Percentiles rank a stretch among this genome's conserved stretches.
phyloP scores from a whole-genome alignment of 1,139 yeast genomes.

The Taphrina populina region DNA sequence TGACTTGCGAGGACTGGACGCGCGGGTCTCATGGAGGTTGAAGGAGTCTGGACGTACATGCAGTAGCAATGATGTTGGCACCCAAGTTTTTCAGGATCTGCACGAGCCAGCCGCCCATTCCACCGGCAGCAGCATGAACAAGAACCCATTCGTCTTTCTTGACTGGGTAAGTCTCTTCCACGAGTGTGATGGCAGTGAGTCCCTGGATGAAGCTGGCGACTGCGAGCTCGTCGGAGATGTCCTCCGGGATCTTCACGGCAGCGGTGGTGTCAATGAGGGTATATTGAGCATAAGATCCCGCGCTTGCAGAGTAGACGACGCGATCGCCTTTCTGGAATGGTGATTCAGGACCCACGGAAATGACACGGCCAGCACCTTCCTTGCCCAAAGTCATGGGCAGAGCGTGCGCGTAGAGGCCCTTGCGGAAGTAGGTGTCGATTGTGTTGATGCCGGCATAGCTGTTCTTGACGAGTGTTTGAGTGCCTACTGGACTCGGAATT shows the following conservation, averaged over 20 bases:
- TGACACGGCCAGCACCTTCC: conserved; percentile 78
- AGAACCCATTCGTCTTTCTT: conserved; percentile 66
- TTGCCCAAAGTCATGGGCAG: conserved; percentile 53
- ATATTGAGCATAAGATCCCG: conserved; percentile 37
- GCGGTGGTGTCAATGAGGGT: conserved; percentile 75
- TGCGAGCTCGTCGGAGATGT: conserved; percentile 53
- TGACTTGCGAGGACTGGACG: background rate
- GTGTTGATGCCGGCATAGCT: conserved; percentile 74
- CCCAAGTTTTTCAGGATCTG: conserved; percentile 65
- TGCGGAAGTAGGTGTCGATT: conserved; percentile 77
- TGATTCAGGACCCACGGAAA: conserved; percentile 63
- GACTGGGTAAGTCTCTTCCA: conserved; percentile 64
- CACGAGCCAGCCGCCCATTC: conserved; percentile 70
- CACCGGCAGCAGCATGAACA: conserved; percentile 94
- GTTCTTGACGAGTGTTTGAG: conserved; percentile 68
- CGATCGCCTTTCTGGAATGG: conserved; percentile 66
- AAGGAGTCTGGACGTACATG: conserved; percentile 69
- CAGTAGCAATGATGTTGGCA: conserved; percentile 79
- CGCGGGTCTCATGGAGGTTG: conserved; percentile 40
- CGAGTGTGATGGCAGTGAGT: conserved; percentile 71
- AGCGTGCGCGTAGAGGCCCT: conserved; percentile 63
- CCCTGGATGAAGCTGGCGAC: conserved; percentile 71
- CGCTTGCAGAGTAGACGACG: conserved; percentile 59
- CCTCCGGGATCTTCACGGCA: conserved; percentile 52
- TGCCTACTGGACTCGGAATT: conserved; percentile 57